These are phyloP conservation scores for Sorghum bicolor DNA, from an alignment of 176 grass and related monocot genomes.

Conservation along the genomic window DNA sequence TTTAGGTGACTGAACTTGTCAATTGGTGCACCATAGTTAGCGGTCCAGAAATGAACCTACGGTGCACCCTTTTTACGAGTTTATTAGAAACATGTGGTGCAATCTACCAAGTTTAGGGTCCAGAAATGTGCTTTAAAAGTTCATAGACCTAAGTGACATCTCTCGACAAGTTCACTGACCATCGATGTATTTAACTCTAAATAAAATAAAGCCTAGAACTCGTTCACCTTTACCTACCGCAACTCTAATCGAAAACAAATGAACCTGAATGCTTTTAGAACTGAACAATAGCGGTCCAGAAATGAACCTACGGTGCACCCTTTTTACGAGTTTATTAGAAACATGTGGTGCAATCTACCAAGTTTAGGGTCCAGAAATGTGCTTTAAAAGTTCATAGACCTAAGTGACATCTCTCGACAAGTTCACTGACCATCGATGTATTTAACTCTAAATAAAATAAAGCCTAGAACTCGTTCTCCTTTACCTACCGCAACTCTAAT, in stretches of 20 bases:
- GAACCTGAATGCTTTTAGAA: slow-evolving; percentile 26
- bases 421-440: background rate
- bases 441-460: background rate
- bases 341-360: too few relatives aligned
- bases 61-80: too few relatives aligned
- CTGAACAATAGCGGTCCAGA: slow-evolving; percentile 13
- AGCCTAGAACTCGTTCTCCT: background rate
- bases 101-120: too few relatives aligned
- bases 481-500: background rate
- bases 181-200: background rate
- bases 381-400: background rate
- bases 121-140: too few relatives aligned
- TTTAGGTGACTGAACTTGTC: background rate
- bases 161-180: background rate
- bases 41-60: too few relatives aligned
- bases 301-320: too few relatives aligned
- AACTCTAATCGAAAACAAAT: background rate
- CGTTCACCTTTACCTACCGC: background rate
- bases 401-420: background rate
- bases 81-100: too few relatives aligned
- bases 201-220: background rate
- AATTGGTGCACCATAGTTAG: background rate
- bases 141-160: too few relatives aligned
- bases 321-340: too few relatives aligned
- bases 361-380: background rate